Percentiles rank a stretch among this genome's conserved stretches.
phyloP scores from a whole-genome alignment of 495 filamentous ascomycete species.

The Pyronema omphalodes region DNA sequence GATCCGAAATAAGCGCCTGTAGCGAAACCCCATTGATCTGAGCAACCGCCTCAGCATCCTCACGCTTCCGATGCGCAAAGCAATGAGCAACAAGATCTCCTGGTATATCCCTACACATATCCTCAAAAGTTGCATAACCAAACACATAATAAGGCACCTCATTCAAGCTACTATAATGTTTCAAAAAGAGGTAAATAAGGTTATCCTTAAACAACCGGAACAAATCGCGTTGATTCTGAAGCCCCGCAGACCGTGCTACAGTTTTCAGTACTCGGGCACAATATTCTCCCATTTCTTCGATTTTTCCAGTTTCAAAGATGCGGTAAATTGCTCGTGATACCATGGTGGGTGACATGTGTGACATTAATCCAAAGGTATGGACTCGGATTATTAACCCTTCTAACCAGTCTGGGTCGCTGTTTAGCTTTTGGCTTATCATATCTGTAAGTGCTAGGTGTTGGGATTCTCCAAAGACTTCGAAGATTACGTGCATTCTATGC shows the following conservation, averaged over 20 bases:
- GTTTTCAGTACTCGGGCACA: conserved; percentile 49
- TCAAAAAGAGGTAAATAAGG: conserved; percentile 72
- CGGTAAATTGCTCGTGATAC: conserved; percentile 65
- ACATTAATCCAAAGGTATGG: conserved; percentile 53
- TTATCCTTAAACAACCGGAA: conserved; percentile 84
- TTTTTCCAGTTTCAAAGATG: conserved; percentile 71
- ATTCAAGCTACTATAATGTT: conserved; percentile 30
- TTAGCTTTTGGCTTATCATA: conserved; percentile 51
- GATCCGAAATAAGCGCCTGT: conserved; percentile 39
- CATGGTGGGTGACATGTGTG: conserved; percentile 59
- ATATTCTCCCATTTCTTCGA: conserved; percentile 43
- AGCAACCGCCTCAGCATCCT: conserved; percentile 40
- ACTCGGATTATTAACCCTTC: conserved; percentile 80
- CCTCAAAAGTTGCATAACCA: conserved; percentile 48
- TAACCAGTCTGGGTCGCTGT: conserved; percentile 44
- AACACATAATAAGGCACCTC: conserved; percentile 61
- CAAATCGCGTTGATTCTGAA: conserved; percentile 44
- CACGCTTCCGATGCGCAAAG: conserved; percentile 59
- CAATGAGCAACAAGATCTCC: conserved; percentile 69
- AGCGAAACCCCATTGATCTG: conserved; percentile 34
- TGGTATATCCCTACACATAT: conserved; percentile 53
- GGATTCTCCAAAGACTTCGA: conserved; percentile 58
- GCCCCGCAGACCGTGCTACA: conserved; percentile 44
- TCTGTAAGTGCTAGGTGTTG: conserved; percentile 57
- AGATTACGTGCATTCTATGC: conserved; percentile 34